Conservation (phyloP, 1,139 yeast species). For the Kodamaea arcana region DNA sequence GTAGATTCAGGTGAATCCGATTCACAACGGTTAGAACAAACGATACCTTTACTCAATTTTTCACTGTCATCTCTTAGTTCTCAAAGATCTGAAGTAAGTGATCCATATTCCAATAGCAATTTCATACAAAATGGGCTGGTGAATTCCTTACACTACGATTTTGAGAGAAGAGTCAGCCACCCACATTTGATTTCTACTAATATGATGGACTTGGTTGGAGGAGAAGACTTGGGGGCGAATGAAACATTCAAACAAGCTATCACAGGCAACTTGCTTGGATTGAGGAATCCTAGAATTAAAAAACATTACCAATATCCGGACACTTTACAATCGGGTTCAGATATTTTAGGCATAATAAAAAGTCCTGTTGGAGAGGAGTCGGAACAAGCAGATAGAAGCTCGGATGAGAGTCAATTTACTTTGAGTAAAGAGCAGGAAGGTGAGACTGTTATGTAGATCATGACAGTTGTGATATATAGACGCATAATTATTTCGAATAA, state of each 20-base stretch:
- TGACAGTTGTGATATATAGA: no score
- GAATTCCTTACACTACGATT: conserved; percentile 33
- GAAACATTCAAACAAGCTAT: conserved; percentile 1
- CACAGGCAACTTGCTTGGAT: conserved; percentile 22
- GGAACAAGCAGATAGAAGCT: conserved; percentile 9
- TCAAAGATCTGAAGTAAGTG: conserved; percentile 4
- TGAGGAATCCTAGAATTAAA: conserved; percentile 35
- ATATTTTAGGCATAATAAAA: conserved; percentile 4
- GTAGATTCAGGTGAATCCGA: conserved; percentile 14
- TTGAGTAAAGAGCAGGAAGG: conserved; percentile 11
- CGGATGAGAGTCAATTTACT: conserved; percentile 14
- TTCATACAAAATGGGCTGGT: conserved; percentile 11
- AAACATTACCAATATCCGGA: conserved; percentile 27
- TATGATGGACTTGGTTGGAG: conserved; percentile 26
- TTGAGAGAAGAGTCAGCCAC: conserved; percentile 19
- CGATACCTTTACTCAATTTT: conserved; percentile 33
- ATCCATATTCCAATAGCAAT: conserved; percentile 3
- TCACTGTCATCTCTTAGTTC: conserved; percentile 27
- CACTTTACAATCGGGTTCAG: conserved; percentile 4
- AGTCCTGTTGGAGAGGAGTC: conserved; percentile 4
- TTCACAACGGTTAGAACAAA: conserved; percentile 29
- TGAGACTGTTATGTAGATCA: neutral
- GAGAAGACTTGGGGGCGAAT: conserved; percentile 15
- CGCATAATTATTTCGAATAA: no score
- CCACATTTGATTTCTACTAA: conserved; percentile 14